Evolutionary conservation across 2,329 filamentous ascomycete genomes (phyloP).

Genomic region (Stagonosporopsis cucurbitacearum): DNA sequence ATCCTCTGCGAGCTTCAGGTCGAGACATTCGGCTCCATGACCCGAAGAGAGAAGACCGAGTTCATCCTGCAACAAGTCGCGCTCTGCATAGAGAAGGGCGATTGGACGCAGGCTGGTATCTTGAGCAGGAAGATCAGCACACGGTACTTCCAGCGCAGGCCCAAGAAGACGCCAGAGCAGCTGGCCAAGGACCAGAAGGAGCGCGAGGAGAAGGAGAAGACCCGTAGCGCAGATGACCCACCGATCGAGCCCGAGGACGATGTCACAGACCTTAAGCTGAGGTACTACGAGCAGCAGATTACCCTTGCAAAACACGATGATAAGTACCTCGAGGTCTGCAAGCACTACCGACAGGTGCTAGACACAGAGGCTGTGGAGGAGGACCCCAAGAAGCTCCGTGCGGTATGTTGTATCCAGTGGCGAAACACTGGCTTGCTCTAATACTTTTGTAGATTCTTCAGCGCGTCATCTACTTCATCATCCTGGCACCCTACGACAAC

Average conservation of each 20-base stretch:
- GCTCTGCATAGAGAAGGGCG: constrained; percentile 91
- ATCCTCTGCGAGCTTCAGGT: constrained; percentile 97
- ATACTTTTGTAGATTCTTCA: constrained; percentile 72
- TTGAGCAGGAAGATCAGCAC: constrained; percentile 97
- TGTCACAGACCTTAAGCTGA: constrained; percentile 93
- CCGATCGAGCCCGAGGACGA: constrained; percentile 82
- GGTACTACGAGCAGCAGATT: constrained; percentile 97
- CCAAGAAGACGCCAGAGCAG: constrained; percentile 88
- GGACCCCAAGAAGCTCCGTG: constrained; percentile 82
- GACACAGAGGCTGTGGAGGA: constrained; percentile 96
- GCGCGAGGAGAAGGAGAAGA: constrained; percentile 81
- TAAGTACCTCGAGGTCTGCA: constrained; percentile 97
- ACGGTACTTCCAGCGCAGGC: constrained; percentile 85
- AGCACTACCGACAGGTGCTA: constrained; percentile 95
- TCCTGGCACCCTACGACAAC: constrained; percentile 96
- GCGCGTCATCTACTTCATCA: constrained; percentile 96
- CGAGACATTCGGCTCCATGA: constrained; percentile 99
- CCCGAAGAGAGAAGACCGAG: constrained; percentile 94
- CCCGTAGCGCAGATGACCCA: constrained; percentile 76
- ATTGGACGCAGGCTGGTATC: constrained; percentile 96
- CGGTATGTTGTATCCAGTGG: constrained; percentile 64
- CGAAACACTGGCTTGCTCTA: not conserved
- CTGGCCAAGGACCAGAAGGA: constrained; percentile 90
- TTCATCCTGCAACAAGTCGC: constrained; percentile 96
- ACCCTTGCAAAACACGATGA: constrained; percentile 93